These are phyloP conservation scores for Lactarius pseudohatsudake DNA, from an alignment of 768 basidiomycete species.

Conservation along the genomic window DNA sequence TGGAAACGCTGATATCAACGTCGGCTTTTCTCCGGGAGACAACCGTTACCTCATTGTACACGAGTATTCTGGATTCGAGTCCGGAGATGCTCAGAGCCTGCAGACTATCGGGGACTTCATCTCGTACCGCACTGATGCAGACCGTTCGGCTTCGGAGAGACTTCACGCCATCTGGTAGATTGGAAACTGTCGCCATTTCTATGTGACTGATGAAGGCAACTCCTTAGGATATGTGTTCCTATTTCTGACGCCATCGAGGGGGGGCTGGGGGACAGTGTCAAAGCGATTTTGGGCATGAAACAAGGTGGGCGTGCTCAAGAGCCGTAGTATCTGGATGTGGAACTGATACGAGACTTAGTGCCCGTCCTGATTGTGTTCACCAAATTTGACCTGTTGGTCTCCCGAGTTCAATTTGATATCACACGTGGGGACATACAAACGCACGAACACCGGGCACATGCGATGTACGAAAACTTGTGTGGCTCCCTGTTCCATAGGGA, in stretches of 20 bases:
- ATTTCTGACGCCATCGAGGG: neutral
- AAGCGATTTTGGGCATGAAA: neutral
- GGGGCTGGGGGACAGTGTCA: neutral
- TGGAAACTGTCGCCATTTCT: neutral
- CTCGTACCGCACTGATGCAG: neutral
- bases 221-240: slow-evolving; percentile 14
- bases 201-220: neutral
- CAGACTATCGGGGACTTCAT: slow-evolving; percentile 1
- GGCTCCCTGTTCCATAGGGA: neutral
- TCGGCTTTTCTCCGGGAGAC: neutral
- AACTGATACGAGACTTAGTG: slow-evolving; percentile 4
- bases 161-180: slow-evolving; percentile 20
- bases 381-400: slow-evolving; percentile 2
- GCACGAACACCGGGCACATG: neutral
- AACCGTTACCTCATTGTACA: slow-evolving; percentile 1
- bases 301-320: slow-evolving; percentile 1
- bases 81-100: neutral
- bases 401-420: neutral
- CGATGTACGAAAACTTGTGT: neutral
- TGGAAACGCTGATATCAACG: neutral
- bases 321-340: neutral
- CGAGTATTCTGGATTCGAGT: slow-evolving; percentile 5
- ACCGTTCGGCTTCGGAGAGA: slow-evolving; percentile 1
- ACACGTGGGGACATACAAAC: neutral
- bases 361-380: slow-evolving; percentile 15